Conservation (phyloP, 345 rosid genomes). For the Populus simonii region DNA sequence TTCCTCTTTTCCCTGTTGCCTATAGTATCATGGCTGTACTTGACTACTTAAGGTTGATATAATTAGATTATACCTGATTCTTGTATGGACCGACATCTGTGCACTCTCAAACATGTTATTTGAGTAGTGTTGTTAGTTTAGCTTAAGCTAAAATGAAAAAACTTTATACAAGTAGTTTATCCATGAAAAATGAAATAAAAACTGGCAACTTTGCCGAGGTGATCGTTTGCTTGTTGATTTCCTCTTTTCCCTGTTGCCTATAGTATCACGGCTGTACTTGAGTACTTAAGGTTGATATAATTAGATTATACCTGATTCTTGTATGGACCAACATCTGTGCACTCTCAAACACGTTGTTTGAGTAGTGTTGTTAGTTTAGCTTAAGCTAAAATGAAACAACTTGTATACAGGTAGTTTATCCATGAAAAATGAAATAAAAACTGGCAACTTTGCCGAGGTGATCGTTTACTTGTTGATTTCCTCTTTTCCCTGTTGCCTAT, state of each 20-base stretch:
- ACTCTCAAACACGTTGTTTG: neutral
- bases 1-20: slow-evolving; percentile 58
- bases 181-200: neutral
- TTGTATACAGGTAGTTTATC: neutral
- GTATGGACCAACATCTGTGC: neutral
- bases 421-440: neutral
- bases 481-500: slow-evolving; percentile 56
- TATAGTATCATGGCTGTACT: slow-evolving; percentile 7
- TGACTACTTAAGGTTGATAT: neutral
- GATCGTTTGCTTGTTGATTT: slow-evolving; percentile 32
- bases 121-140: neutral
- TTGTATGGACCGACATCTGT: neutral
- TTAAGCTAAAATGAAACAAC: neutral
- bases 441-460: slow-evolving; percentile 53
- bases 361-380: neutral
- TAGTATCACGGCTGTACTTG: neutral
- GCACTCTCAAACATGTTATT: neutral
- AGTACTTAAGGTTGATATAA: neutral
- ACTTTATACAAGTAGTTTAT: neutral
- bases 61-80: neutral
- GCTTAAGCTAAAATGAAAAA: no score
- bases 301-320: neutral
- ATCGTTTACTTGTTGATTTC: slow-evolving; percentile 36
- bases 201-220: slow-evolving; percentile 52
- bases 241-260: slow-evolving; percentile 59